Evolutionary conservation across 331 rosid species (phyloP).

Genomic region (Acacia concinna): DNA sequence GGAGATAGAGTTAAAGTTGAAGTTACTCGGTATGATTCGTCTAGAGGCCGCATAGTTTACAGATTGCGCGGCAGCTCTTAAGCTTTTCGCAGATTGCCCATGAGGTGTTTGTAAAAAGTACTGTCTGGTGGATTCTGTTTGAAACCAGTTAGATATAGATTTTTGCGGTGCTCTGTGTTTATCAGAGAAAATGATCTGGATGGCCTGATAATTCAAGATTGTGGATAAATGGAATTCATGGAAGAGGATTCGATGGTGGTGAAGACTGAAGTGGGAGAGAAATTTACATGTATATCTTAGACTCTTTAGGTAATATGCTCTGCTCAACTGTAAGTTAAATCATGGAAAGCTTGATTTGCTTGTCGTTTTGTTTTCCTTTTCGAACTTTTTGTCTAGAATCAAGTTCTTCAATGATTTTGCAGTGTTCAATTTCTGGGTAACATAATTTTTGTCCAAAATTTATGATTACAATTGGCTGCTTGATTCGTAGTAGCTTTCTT

Average conservation of each 20-base stretch:
- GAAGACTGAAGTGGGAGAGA: not conserved
- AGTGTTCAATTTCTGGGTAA: not conserved
- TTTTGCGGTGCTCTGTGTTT: not conserved
- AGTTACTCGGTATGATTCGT: conserved; percentile 89
- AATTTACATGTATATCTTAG: not conserved
- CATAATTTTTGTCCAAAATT: not conserved
- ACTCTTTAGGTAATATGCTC: not conserved
- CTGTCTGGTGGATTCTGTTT: not conserved
- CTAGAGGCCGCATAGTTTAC: conserved; percentile 77
- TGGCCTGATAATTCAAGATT: not conserved
- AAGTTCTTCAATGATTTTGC: not conserved
- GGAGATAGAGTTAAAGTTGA: conserved; percentile 90
- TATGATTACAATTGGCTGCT: not conserved
- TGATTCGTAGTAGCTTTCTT: not conserved
- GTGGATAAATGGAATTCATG: not conserved
- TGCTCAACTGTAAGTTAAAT: not conserved
- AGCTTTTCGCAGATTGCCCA: not conserved
- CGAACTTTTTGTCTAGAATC: not conserved
- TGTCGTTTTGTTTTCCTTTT: not conserved
- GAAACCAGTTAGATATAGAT: not conserved
- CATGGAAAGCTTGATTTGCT: not conserved
- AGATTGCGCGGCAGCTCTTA: conserved; percentile 56
- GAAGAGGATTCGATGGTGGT: not conserved
- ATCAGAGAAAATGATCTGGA: not conserved
- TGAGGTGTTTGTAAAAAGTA: conserved; percentile 26